Conservation (phyloP, 129 eudicot genomes). For the Pseudognaphalium luteoalbum region DNA sequence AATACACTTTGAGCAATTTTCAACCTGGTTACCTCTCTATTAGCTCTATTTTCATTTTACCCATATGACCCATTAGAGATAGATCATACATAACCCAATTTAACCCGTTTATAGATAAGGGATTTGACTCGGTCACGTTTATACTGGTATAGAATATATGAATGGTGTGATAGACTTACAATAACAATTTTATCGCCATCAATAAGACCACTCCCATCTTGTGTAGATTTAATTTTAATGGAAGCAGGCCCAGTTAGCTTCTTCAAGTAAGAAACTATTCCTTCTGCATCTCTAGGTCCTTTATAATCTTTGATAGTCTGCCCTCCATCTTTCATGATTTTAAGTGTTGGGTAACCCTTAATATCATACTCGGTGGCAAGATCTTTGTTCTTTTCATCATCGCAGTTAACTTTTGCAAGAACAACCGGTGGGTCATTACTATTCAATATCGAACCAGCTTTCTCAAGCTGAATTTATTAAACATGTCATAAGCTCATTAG, state of each 20-base stretch:
- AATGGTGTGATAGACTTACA: slow-evolving; percentile 49
- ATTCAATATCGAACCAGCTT: slow-evolving; percentile 72
- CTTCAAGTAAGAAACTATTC: slow-evolving; percentile 68
- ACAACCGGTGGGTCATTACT: slow-evolving; percentile 53
- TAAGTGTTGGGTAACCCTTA: slow-evolving; percentile 81
- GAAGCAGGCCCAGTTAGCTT: slow-evolving; percentile 84
- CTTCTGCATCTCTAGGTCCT: slow-evolving; percentile 88
- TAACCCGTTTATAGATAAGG: too few relatives aligned
- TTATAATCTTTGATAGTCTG: slow-evolving; percentile 69
- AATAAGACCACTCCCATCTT: slow-evolving; percentile 52
- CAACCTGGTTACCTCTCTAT: too few relatives aligned
- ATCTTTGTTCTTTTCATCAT: slow-evolving; percentile 66
- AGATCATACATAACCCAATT: too few relatives aligned
- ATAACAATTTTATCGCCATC: slow-evolving; percentile 60
- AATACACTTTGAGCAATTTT: too few relatives aligned
- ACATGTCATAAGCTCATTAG: slow-evolving; percentile 14
- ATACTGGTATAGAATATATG: not conserved
- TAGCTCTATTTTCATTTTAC: too few relatives aligned
- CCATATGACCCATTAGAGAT: too few relatives aligned
- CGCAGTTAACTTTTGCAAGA: slow-evolving; percentile 82
- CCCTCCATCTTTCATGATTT: slow-evolving; percentile 66
- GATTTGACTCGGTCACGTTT: too few relatives aligned
- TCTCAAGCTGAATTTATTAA: slow-evolving; percentile 55
- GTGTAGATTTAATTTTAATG: slow-evolving; percentile 56
- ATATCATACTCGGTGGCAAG: slow-evolving; percentile 57